Base-by-base conservation (phyloP, 352 stramenopile species). In the Halophytophthora batemanensis region DNA sequence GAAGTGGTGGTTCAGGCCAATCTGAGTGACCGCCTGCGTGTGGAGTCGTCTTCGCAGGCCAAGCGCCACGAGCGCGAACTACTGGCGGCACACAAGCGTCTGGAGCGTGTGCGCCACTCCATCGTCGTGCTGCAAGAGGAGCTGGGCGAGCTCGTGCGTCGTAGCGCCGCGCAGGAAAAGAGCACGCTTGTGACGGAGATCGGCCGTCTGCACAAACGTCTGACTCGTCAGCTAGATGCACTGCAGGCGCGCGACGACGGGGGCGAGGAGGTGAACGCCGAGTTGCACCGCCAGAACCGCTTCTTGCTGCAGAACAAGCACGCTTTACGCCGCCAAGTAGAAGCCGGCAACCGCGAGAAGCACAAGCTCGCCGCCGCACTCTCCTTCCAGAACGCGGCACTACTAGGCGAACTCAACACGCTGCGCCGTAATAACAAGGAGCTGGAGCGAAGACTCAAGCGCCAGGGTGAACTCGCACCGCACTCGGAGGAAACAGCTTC, bases 301-400 rank as follows among this genome's bases (percentile, higher is more conserved):
- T 93, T 87, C 41, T 54, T 90, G 17, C 51, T 90, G 14, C 79
- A 86, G 46, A 82, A 86, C 44, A 87, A 87, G 42, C 74, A 87
- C 28, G 75, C 88, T n/a, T 37, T 90, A 31, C 73, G 77, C 11
- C 58, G 69, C 1, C 79, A 90, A 38, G 69, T 87, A 23, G 77
- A 89, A n/a, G 58, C 75, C 23, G 64, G 67, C 1, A 69, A 67
- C 42, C 71, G 76, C 42, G 79, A 90, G 29, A 85, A 86, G 29
- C 74, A 83, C 59, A 88, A 93, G 51, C 66, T 93, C 11, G 74
- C 72, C 28, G 66, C 82, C 2, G 77, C 78, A 3, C 45, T 93
- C 19, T 88, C 79, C 11, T 87, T 66, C 17, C 79, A 93, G 37
- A 93, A 93, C 36, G 42, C 73, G 0, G 69, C 77, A 17, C 57